Percentiles rank a stretch among this genome's conserved stretches.
Conservation (phyloP, 208 protist genomes). For the Wallacemonas sp. region DNA sequence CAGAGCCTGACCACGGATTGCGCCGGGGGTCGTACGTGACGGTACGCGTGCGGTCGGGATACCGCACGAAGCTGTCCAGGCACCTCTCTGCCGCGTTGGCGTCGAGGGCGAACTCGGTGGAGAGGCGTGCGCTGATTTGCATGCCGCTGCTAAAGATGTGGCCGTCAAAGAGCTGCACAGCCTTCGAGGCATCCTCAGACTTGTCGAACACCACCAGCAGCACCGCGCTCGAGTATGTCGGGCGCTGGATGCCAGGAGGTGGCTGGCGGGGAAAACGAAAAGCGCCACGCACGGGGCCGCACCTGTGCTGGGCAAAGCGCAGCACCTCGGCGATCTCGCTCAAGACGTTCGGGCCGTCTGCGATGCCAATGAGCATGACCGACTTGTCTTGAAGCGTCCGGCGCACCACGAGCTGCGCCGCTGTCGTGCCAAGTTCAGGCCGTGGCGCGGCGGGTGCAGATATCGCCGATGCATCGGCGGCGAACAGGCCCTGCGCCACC, state of each 20-base stretch:
- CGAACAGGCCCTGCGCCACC: background rate
- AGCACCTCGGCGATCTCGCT: conserved; percentile 6
- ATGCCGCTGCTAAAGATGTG: conserved; percentile 3
- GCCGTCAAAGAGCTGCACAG: background rate
- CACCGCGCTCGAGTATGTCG: conserved; percentile 7
- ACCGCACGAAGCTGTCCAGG: conserved; percentile 5
- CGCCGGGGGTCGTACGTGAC: background rate
- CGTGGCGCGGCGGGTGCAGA: background rate
- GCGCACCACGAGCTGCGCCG: background rate
- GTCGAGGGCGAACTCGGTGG: conserved; percentile 4
- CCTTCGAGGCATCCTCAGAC: background rate
- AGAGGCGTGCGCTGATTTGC: background rate
- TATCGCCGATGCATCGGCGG: background rate
- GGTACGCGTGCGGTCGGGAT: background rate
- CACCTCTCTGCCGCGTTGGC: conserved; percentile 2
- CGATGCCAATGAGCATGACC: conserved; percentile 13
- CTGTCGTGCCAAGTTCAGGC: background rate
- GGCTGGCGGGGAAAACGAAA: conserved; percentile 14
- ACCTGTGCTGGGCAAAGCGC: background rate
- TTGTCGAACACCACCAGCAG: conserved; percentile 9
- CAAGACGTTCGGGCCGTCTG: background rate
- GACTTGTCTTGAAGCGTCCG: background rate
- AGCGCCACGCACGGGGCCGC: conserved; percentile 9
- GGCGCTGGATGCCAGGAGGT: conserved; percentile 7
- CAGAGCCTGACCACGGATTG: background rate